Evolutionary conservation across 371 early-diverging fungal species (phyloP), one percentile per base, ranked within the genome.

Genomic region (Coemansia sp.): DNA sequence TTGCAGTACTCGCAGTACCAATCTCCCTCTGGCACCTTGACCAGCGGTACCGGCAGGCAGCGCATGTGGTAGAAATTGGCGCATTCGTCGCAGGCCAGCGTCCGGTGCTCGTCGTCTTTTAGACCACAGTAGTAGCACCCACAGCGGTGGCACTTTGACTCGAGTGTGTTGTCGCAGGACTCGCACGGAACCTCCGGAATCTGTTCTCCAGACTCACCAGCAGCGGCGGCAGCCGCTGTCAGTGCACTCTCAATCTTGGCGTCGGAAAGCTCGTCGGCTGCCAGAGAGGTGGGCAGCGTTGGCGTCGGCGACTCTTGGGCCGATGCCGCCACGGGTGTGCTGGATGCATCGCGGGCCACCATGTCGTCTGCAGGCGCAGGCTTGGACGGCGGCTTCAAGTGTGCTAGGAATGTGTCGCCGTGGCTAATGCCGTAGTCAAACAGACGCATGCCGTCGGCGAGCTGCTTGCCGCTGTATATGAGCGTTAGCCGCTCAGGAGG

Each of bases 51-150:
- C 0, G 72, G 74, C 6, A 82, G 75, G 56, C 87, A 87, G 36
- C 67, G 58, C 54, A 77, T 61, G 63, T 87, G 86, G 77, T 68
- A 86, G 53, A 82, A 86, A 8, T 49, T 56, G 32, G 84, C 80
- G 58, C 86, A 87, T 58, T 87, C 82, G 63, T 87, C 87, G 66
- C 87, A 87, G 16, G 84, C 81, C 39, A 86, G 54, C 12, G 82
- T 82, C 60, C 67, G 55, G 29, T 55, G 56, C 40, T 85, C 81
- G 5, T 84, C 84, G 18, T 81, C 77, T 39, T 86, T 86, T 8
- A 63, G 62, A 0, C 79, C 76, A 52, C 86, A 85, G 34, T 71
- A 62, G 14, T 54, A 60, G 70, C 87, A 87, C 2, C 84, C 86
- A 55, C 87, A 86, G 38, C 76, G 72, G 3, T 62, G 65, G 62